Evolutionary conservation across 495 filamentous ascomycete genomes (phyloP).

Genomic region (Daldinia childiae): DNA sequence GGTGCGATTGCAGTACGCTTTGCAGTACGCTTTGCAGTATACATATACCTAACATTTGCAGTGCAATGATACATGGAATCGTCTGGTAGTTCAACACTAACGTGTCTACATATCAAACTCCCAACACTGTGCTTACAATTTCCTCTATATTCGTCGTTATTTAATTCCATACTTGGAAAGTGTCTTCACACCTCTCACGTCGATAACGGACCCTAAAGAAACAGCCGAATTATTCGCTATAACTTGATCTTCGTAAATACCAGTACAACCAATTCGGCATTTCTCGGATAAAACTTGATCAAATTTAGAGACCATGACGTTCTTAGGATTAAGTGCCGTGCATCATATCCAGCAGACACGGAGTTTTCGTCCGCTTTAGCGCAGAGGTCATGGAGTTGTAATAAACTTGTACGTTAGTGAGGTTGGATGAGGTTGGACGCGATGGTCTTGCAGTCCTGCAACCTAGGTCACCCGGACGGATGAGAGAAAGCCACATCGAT

Average conservation of each 20-base stretch:
- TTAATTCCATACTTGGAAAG: neutral
- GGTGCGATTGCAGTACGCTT: neutral
- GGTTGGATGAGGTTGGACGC: slow-evolving; percentile 6
- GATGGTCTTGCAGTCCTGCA: slow-evolving; percentile 10
- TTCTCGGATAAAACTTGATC: slow-evolving; percentile 22
- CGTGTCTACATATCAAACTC: neutral
- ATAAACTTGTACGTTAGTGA: neutral
- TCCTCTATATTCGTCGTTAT: neutral
- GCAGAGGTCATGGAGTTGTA: neutral
- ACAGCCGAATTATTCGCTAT: slow-evolving; percentile 18
- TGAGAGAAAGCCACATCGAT: slow-evolving; percentile 25
- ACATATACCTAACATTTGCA: no score
- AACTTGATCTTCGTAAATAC: neutral
- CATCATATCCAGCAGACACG: slow-evolving; percentile 10
- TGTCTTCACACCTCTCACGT: neutral
- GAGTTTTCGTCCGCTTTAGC: neutral
- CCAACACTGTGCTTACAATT: neutral
- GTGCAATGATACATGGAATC: neutral
- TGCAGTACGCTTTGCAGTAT: no score
- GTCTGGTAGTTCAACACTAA: neutral
- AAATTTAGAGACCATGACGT: slow-evolving; percentile 27
- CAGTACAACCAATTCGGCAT: slow-evolving; percentile 27
- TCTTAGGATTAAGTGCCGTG: slow-evolving; percentile 32
- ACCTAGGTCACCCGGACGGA: slow-evolving; percentile 22
- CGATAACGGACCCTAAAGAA: slow-evolving; percentile 25